These are phyloP conservation scores for Chlorella sp. DNA, from an alignment of 139 green algal species.

Conservation along the genomic window DNA sequence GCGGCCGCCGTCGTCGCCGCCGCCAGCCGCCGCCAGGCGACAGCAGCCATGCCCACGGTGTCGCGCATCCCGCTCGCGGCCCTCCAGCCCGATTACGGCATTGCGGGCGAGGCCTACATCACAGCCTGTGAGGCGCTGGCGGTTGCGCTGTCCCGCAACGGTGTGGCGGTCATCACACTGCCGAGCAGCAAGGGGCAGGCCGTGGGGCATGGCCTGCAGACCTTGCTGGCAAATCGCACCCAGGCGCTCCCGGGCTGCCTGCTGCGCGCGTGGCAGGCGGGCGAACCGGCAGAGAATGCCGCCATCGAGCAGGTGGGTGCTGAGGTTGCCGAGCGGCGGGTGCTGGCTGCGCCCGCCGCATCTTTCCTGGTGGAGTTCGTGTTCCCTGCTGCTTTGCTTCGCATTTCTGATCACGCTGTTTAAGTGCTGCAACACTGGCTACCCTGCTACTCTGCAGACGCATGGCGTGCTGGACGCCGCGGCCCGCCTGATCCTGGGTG, in stretches of 20 bases:
- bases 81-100: not conserved
- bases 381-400: too few relatives aligned
- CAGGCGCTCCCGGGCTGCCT: slow-evolving; percentile 5
- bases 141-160: not conserved
- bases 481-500: not conserved
- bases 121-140: slow-evolving; percentile 10
- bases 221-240: not conserved
- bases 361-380: too few relatives aligned
- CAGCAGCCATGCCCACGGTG: not conserved
- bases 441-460: not conserved
- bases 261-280: slow-evolving; percentile 15
- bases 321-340: not conserved
- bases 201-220: not conserved
- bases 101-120: not conserved
- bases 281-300: not conserved
- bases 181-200: not conserved
- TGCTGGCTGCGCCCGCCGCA: not conserved
- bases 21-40: not conserved
- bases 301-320: slow-evolving; percentile 11
- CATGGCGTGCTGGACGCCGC: not conserved
- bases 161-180: not conserved
- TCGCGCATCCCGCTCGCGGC: not conserved
- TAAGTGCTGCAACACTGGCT: too few relatives aligned
- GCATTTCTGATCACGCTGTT: too few relatives aligned
- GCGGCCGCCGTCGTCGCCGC: not conserved